These are phyloP conservation scores for Hordeum pubiflorum DNA, from an alignment of 202 grass and related monocot species.

Conservation along the genomic window DNA sequence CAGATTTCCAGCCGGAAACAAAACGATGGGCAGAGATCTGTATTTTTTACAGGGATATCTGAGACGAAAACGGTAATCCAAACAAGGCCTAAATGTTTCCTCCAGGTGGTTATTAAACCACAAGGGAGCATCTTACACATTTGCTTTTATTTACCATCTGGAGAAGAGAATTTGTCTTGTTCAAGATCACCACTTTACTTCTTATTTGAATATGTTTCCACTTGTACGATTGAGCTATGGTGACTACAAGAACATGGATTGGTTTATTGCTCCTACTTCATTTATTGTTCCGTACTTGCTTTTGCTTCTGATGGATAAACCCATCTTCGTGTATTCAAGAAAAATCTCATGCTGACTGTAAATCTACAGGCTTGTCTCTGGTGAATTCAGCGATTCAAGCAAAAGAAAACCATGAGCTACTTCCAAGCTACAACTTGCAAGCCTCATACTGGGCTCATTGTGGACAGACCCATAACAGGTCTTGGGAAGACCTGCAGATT, in stretches of 20 bases:
- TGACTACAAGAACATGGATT: background rate
- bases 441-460: conserved; percentile 39
- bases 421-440: conserved; percentile 47
- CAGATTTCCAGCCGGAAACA: no score
- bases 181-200: background rate
- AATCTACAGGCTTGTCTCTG: conserved; percentile 22
- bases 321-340: background rate
- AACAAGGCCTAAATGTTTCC: background rate
- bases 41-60: no score
- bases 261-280: background rate
- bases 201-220: background rate
- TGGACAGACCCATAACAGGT: conserved; percentile 31
- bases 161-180: background rate
- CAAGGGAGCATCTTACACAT: background rate
- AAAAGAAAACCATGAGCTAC: conserved; percentile 34
- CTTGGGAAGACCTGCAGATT: conserved; percentile 33
- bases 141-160: background rate
- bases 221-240: background rate
- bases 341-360: background rate
- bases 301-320: conserved; percentile 1
- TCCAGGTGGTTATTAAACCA: background rate
- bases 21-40: no score
- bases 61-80: no score
- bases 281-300: background rate
- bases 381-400: conserved; percentile 14